A percentile compares a stretch with the other conserved stretches of the same genome.
These are phyloP conservation scores for Mycena indigotica DNA, from an alignment of 768 basidiomycete genomes.

Conservation along the genomic window DNA sequence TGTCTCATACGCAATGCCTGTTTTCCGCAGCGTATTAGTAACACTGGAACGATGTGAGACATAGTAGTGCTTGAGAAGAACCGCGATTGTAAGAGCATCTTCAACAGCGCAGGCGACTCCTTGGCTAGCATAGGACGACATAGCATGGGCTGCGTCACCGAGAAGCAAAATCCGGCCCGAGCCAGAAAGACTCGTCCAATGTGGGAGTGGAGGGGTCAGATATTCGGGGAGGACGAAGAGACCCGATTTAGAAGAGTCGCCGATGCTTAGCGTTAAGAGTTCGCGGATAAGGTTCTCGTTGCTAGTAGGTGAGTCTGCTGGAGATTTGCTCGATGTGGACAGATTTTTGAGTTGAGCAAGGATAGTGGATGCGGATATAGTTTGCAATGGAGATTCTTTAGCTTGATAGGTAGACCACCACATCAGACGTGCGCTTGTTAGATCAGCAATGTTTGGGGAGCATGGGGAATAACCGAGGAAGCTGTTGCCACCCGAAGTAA, in stretches of 20 bases:
- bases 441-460: conserved; percentile 3
- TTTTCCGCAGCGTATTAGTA: conserved; percentile 22
- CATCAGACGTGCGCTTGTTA: conserved; percentile 27
- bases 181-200: conserved; percentile 34
- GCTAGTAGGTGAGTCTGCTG: conserved; percentile 29
- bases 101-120: conserved; percentile 44
- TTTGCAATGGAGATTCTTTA: conserved; percentile 27
- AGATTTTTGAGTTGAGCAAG: conserved; percentile 33
- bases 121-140: conserved; percentile 47
- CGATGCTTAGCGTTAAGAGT: conserved; percentile 33
- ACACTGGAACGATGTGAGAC: conserved; percentile 20
- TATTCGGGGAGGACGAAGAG: conserved; percentile 42
- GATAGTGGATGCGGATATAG: conserved; percentile 26
- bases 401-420: conserved; percentile 48
- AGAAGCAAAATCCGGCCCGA: conserved; percentile 40
- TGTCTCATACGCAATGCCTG: conserved; percentile 35
- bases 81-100: conserved; percentile 39
- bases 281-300: conserved; percentile 27
- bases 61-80: conserved; percentile 37
- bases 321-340: conserved; percentile 39
- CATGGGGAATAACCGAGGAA: conserved; percentile 39
- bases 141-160: conserved; percentile 47
- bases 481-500: conserved; percentile 42
- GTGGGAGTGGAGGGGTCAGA: conserved; percentile 37
- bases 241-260: conserved; percentile 24